These are phyloP conservation scores for Fusarium torulosum DNA, from an alignment of 2,329 filamentous ascomycete species.

Conservation along the genomic window DNA sequence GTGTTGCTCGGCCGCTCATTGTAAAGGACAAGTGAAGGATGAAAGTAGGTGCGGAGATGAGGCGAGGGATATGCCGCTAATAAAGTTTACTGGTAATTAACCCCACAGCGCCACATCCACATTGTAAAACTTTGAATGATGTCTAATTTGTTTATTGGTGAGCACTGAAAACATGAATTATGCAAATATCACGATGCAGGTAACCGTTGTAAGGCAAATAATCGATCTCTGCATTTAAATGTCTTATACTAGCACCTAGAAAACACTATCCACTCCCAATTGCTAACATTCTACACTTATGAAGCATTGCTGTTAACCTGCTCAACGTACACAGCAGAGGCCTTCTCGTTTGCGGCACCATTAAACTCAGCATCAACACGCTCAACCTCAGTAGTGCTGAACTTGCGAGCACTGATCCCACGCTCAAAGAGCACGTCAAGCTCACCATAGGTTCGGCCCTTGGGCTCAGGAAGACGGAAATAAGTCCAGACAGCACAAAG, in stretches of 20 bases:
- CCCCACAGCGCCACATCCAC: slow-evolving; percentile 13
- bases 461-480: slow-evolving; percentile 67
- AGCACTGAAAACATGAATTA: too few species aligned
- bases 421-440: slow-evolving; percentile 67
- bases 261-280: too few species aligned
- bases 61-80: slow-evolving; percentile 11
- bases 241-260: too few species aligned
- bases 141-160: too few species aligned
- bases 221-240: too few species aligned
- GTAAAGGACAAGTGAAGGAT: background rate
- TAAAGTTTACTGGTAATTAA: background rate
- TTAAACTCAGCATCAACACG: slow-evolving; percentile 41
- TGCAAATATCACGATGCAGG: too few species aligned
- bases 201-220: too few species aligned
- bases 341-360: slow-evolving; percentile 41
- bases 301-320: slow-evolving; percentile 10
- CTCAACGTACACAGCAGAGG: slow-evolving; percentile 21
- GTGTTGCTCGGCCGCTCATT: slow-evolving; percentile 37
- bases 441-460: slow-evolving; percentile 66
- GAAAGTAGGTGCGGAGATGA: slow-evolving; percentile 1
- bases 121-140: background rate
- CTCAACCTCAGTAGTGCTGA: slow-evolving; percentile 51
- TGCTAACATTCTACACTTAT: background rate
- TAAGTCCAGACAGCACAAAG: slow-evolving; percentile 63
- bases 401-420: slow-evolving; percentile 58